These are phyloP conservation scores for Tetraselmis striata DNA, from an alignment of 139 green algal genomes.

Conservation along the genomic window DNA sequence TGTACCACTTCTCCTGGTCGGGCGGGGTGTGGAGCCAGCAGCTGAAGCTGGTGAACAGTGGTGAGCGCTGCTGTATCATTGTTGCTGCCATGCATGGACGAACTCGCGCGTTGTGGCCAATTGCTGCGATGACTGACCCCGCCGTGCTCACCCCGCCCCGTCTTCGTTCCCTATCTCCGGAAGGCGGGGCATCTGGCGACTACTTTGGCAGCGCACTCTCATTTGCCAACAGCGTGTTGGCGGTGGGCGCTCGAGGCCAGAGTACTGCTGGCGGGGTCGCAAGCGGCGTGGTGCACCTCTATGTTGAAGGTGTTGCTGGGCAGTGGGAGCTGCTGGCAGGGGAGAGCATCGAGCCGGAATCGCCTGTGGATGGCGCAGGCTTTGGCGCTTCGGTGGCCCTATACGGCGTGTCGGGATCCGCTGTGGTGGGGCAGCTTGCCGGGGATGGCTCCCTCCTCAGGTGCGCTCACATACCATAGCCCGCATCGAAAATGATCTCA, in stretches of 20 bases:
- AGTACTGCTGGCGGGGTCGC: neutral
- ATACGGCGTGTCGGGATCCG: neutral
- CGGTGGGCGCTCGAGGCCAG: neutral
- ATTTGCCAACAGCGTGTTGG: neutral
- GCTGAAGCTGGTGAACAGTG: neutral
- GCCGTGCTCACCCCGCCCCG: neutral
- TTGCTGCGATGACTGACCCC: too few species aligned
- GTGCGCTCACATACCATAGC: neutral
- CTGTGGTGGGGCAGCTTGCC: neutral
- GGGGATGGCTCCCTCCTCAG: neutral
- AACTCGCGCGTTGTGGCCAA: too few species aligned
- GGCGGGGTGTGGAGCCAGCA: neutral
- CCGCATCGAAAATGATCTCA: neutral
- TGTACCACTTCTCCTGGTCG: neutral
- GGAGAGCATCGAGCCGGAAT: neutral
- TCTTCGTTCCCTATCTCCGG: neutral
- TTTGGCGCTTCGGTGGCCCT: neutral
- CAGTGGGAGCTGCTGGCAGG: neutral
- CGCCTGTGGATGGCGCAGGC: neutral
- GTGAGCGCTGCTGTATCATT: neutral
- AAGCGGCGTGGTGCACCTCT: neutral
- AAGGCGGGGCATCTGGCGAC: neutral
- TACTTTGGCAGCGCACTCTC: neutral
- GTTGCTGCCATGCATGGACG: too few species aligned
- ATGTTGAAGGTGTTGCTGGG: neutral